Evolutionary conservation across 1,284 basidiomycete genomes (phyloP).

Genomic region (Ustilago trichophora): DNA sequence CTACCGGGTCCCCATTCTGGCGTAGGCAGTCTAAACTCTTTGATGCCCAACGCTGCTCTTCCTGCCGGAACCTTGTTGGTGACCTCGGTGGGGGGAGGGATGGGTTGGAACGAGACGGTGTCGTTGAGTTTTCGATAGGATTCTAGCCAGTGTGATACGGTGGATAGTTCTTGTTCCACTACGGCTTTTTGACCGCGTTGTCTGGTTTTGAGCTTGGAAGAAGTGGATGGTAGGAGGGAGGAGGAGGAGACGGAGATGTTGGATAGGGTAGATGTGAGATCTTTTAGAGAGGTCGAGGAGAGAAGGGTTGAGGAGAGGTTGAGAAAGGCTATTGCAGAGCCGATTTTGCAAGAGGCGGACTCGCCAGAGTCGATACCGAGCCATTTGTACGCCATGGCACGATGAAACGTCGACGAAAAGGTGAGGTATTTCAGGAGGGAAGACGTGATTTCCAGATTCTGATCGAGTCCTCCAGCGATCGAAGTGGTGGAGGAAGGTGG

Average conservation of each 20-base stretch:
- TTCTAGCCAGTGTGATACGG: constrained; percentile 76
- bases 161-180: constrained; percentile 71
- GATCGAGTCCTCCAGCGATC: background rate
- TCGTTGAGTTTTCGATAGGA: constrained; percentile 90
- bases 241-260: constrained; percentile 9
- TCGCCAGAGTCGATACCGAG: constrained; percentile 93
- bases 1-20: constrained; percentile 68
- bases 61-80: constrained; percentile 82
- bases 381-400: constrained; percentile 88
- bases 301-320: constrained; percentile 20
- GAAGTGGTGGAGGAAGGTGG: background rate
- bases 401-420: constrained; percentile 61
- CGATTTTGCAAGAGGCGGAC: constrained; percentile 74
- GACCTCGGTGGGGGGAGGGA: constrained; percentile 78
- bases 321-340: constrained; percentile 72
- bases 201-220: background rate
- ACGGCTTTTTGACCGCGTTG: background rate
- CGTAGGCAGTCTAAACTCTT: constrained; percentile 74
- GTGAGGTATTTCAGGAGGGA: constrained; percentile 73
- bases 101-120: constrained; percentile 81
- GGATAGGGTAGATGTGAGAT: background rate
- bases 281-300: constrained; percentile 3
- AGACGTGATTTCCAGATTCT: constrained; percentile 22
- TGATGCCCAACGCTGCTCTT: constrained; percentile 77
- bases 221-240: background rate